Evolutionary conservation across 495 filamentous ascomycete species (phyloP).

Genomic region (Letharia columbiana): DNA sequence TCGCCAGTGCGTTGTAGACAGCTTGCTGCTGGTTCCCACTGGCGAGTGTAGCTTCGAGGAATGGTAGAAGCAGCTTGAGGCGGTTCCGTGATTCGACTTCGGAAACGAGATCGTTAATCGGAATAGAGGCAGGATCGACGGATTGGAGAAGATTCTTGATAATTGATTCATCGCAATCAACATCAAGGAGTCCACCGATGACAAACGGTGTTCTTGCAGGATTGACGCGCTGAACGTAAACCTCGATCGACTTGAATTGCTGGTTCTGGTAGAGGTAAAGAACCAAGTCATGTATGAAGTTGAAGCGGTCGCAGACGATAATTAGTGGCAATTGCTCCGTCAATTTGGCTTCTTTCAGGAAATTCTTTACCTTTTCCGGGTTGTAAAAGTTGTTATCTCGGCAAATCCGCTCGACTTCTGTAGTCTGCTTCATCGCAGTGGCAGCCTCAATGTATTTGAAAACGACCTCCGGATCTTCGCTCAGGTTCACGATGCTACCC

Average conservation of each 20-base stretch:
- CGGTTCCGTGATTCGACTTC: constrained; percentile 95
- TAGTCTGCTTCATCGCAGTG: constrained; percentile 81
- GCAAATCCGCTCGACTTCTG: constrained; percentile 94
- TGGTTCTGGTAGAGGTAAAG: constrained; percentile 98
- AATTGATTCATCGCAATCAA: constrained; percentile 92
- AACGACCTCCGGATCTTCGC: constrained; percentile 87
- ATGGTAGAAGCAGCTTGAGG: constrained; percentile 89
- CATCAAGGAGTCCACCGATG: constrained; percentile 89
- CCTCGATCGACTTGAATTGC: constrained; percentile 98
- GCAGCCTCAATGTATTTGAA: constrained; percentile 99
- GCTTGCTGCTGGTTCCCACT: constrained; percentile 95
- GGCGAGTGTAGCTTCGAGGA: constrained; percentile 87
- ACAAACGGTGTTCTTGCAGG: constrained; percentile 88
- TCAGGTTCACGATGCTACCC: constrained; percentile 93
- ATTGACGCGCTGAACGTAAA: constrained; percentile 98
- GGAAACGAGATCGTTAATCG: constrained; percentile 89
- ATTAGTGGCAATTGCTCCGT: constrained; percentile 92
- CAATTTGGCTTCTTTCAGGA: constrained; percentile 91
- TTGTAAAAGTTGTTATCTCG: constrained; percentile 93
- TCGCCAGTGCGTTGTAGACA: constrained; percentile 95
- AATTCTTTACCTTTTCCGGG: constrained; percentile 97
- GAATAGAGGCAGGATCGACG: constrained; percentile 75
- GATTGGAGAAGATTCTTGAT: constrained; percentile 90
- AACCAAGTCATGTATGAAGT: constrained; percentile 95
- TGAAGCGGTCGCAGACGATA: constrained; percentile 97